These are phyloP conservation scores for Colletotrichum siamense DNA, from an alignment of 2,329 filamentous ascomycete species.

Conservation along the genomic window DNA sequence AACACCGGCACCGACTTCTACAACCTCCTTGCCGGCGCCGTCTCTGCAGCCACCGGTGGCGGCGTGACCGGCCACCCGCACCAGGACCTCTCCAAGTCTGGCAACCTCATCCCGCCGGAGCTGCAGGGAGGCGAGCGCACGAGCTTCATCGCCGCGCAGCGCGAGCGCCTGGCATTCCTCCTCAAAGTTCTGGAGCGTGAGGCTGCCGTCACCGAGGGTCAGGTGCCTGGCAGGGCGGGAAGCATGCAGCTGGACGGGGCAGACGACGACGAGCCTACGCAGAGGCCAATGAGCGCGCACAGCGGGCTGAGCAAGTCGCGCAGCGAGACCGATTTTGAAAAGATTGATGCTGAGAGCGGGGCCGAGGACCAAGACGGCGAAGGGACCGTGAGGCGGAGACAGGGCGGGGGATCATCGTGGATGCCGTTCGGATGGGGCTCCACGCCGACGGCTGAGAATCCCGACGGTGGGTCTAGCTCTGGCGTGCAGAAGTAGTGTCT, in stretches of 20 bases:
- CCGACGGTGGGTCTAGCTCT: constrained; percentile 38
- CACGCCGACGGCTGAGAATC: constrained; percentile 23
- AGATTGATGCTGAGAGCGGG: constrained; percentile 78
- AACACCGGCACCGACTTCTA: constrained; percentile 71
- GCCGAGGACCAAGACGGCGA: constrained; percentile 49
- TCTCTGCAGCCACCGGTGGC: constrained; percentile 65
- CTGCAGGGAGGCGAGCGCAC: constrained; percentile 72
- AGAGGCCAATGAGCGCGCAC: constrained; percentile 53
- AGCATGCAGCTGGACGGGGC: constrained; percentile 22
- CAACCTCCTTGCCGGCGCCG: constrained; percentile 75
- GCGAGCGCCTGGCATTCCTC: constrained; percentile 76
- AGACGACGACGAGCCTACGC: constrained; percentile 26
- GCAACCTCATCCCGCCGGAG: constrained; percentile 69
- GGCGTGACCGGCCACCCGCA: constrained; percentile 37
- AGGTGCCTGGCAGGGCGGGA: constrained; percentile 25
- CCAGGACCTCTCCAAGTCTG: constrained; percentile 35
- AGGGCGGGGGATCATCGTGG: constrained; percentile 45
- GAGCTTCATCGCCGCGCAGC: constrained; percentile 78
- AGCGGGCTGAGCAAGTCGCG: constrained; percentile 77
- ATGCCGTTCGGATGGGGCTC: constrained; percentile 53
- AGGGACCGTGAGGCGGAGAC: constrained; percentile 38
- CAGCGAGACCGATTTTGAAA: constrained; percentile 89
- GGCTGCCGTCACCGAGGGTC: constrained; percentile 63
- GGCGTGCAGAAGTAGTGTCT: constrained; percentile 37
- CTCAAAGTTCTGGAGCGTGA: constrained; percentile 82